phyloP scores from a whole-genome alignment of 2,329 filamentous ascomycete species.

The Hortaea sp. region DNA sequence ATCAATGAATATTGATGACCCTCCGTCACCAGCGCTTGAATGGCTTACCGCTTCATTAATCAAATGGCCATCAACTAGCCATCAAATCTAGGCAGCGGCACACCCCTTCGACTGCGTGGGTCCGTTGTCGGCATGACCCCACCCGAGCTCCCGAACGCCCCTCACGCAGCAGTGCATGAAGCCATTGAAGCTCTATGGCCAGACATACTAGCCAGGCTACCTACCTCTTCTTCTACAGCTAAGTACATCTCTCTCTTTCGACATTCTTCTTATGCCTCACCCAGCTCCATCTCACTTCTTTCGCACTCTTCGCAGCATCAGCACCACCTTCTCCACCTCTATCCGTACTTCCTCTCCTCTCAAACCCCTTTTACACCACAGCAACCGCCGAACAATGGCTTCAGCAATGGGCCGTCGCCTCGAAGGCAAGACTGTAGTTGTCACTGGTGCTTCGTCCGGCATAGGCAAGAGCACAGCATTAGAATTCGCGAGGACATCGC shows the following conservation, averaged over 20 bases:
- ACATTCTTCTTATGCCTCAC: slow-evolving; percentile 1
- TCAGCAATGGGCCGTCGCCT: slow-evolving; percentile 73
- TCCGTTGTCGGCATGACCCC: background rate
- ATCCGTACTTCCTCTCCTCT: background rate
- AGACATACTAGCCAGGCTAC: background rate
- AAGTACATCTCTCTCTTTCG: background rate
- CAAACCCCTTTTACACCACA: background rate
- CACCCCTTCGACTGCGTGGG: too few relatives aligned
- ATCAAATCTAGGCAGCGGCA: too few relatives aligned
- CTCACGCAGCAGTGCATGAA: background rate
- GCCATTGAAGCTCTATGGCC: background rate
- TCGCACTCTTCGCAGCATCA: background rate
- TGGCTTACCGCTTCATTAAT: too few relatives aligned
- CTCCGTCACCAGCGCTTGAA: too few relatives aligned
- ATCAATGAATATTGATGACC: too few relatives aligned
- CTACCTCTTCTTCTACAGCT: background rate
- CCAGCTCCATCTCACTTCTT: background rate
- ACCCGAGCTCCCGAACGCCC: background rate
- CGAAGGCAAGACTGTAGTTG: slow-evolving; percentile 79
- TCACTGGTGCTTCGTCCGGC: slow-evolving; percentile 88
- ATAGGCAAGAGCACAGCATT: slow-evolving; percentile 78
- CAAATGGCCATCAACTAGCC: too few relatives aligned
- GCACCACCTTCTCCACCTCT: background rate
- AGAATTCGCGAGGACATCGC: slow-evolving; percentile 82
- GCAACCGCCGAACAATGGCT: slow-evolving; percentile 44